Conservation (phyloP, 164 flowering plant species). For the Amborella trichopoda region DNA sequence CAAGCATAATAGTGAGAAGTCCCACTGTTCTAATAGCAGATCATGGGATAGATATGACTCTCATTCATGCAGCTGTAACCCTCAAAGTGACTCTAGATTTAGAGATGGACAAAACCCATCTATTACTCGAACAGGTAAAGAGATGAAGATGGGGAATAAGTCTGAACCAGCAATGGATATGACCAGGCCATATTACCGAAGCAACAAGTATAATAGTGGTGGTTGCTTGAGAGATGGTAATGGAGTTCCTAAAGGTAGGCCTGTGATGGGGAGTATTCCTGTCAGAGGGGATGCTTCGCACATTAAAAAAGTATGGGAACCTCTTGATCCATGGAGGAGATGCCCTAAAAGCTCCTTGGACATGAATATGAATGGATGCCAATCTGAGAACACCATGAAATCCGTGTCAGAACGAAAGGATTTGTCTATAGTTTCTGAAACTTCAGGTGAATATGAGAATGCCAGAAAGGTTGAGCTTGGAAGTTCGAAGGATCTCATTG, state of each 20-base stretch:
- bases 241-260: constrained; percentile 46
- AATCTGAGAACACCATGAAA: constrained; percentile 8
- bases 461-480: not conserved
- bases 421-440: constrained; percentile 2
- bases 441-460: constrained; percentile 11
- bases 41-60: constrained; percentile 41
- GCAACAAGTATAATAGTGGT: constrained; percentile 32
- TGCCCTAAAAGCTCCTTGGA: constrained; percentile 58
- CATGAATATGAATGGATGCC: constrained; percentile 2
- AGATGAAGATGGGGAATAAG: constrained; percentile 28
- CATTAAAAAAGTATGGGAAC: constrained; percentile 85
- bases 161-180: constrained; percentile 38
- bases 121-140: constrained; percentile 28
- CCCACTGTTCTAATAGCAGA: constrained; percentile 33
- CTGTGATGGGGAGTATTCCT: constrained; percentile 19
- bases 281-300: constrained; percentile 25
- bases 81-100: constrained; percentile 31
- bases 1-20: constrained; percentile 46
- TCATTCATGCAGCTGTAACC: constrained; percentile 54
- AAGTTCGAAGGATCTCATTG: constrained; percentile 10
- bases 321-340: constrained; percentile 50
- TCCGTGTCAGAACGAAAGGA: constrained; percentile 6
- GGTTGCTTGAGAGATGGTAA: constrained; percentile 31
- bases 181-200: constrained; percentile 37
- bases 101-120: constrained; percentile 20